Conservation (phyloP, 2,329 filamentous ascomycete genomes). For the Neurospora crassa region DNA sequence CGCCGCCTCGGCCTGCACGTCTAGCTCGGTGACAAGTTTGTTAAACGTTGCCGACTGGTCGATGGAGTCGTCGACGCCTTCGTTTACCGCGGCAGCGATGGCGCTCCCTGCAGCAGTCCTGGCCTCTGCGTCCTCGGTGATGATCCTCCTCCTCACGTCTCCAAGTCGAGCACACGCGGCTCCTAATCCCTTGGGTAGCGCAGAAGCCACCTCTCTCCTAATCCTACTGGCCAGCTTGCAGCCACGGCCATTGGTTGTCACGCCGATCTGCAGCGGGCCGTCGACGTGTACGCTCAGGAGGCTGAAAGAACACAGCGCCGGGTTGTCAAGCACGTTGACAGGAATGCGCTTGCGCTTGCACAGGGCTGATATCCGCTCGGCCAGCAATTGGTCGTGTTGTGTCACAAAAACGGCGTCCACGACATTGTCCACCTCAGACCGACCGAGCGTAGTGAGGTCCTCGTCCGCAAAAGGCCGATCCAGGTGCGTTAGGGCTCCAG, state of each 20-base stretch:
- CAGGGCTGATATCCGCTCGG: slow-evolving; percentile 57
- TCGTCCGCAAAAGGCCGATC: slow-evolving; percentile 56
- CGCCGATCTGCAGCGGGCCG: slow-evolving; percentile 85
- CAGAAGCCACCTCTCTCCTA: slow-evolving; percentile 74
- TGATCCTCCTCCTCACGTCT: slow-evolving; percentile 57
- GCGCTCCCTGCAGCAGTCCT: slow-evolving; percentile 27
- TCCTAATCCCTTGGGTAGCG: slow-evolving; percentile 67
- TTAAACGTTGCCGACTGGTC: slow-evolving; percentile 82
- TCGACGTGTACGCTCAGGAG: slow-evolving; percentile 83
- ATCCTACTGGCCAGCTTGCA: slow-evolving; percentile 90
- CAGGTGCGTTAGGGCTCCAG: slow-evolving; percentile 56
- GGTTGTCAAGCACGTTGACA: slow-evolving; percentile 84
- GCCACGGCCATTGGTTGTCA: slow-evolving; percentile 89
- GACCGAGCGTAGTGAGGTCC: slow-evolving; percentile 68
- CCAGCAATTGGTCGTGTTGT: slow-evolving; percentile 36
- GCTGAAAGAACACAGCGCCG: slow-evolving; percentile 79
- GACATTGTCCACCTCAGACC: slow-evolving; percentile 63
- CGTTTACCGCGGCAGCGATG: slow-evolving; percentile 29
- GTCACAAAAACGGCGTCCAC: slow-evolving; percentile 95
- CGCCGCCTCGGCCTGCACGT: slow-evolving; percentile 50
- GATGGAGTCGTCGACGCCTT: slow-evolving; percentile 46
- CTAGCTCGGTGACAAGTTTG: slow-evolving; percentile 63
- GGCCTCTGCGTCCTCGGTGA: slow-evolving; percentile 54
- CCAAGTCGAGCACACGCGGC: slow-evolving; percentile 69
- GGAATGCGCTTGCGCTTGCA: slow-evolving; percentile 78